Conservation (phyloP, 306 rosid species). For the Prunus campanulata region DNA sequence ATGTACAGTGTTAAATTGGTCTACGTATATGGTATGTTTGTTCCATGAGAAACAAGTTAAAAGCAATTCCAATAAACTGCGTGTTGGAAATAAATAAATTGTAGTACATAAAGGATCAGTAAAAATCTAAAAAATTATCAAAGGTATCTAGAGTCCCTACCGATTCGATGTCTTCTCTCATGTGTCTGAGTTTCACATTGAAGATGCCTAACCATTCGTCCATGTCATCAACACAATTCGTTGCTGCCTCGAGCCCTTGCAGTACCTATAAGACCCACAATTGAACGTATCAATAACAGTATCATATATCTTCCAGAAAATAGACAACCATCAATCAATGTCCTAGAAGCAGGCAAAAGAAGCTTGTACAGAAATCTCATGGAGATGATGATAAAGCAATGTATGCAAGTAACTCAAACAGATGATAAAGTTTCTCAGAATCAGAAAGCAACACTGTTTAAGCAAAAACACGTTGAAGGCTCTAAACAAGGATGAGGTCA, state of each 20-base stretch:
- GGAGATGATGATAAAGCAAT: not conserved
- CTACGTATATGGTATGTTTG: not conserved
- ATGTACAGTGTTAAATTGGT: not conserved
- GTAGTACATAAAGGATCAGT: slow-evolving; percentile 21
- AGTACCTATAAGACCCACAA: slow-evolving; percentile 61
- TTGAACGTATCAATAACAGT: not conserved
- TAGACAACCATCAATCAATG: not conserved
- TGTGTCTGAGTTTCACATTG: slow-evolving; percentile 92
- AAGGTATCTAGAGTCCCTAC: slow-evolving; percentile 43
- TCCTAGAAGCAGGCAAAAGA: not conserved
- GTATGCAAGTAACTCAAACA: not conserved
- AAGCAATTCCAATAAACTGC: not conserved
- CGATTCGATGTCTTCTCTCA: slow-evolving; percentile 99
- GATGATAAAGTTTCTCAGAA: not conserved
- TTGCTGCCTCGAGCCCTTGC: slow-evolving; percentile 76
- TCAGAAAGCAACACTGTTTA: not conserved
- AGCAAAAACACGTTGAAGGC: not conserved
- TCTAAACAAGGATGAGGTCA: not conserved
- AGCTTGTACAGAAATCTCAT: not conserved
- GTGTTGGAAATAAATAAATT: slow-evolving; percentile 17
- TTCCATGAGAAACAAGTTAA: not conserved
- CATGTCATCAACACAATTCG: slow-evolving; percentile 88
- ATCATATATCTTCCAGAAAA: not conserved
- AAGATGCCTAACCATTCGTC: slow-evolving; percentile 96
- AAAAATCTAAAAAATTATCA: not conserved